Conservation (phyloP, 2,329 filamentous ascomycete genomes). For the Colletotrichum sp. region DNA sequence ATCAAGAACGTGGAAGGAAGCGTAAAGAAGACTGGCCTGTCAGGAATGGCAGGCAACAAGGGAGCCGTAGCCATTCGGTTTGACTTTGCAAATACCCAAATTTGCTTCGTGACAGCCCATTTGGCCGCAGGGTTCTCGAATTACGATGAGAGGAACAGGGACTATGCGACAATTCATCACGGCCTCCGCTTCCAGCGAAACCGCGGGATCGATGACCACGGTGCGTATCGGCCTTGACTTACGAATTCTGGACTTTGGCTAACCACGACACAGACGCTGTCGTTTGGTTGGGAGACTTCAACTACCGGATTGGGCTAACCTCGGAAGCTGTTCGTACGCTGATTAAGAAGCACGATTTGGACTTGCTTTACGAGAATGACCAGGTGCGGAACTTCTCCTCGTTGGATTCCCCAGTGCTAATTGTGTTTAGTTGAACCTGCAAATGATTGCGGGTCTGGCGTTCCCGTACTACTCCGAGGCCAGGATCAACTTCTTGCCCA, state of each 20-base stretch:
- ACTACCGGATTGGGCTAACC: slow-evolving; percentile 89
- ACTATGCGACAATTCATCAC: slow-evolving; percentile 87
- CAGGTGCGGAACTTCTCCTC: slow-evolving; percentile 59
- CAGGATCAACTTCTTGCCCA: slow-evolving; percentile 86
- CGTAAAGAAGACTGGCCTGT: slow-evolving; percentile 93
- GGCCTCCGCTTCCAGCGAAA: slow-evolving; percentile 92
- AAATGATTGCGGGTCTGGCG: slow-evolving; percentile 91
- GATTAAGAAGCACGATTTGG: slow-evolving; percentile 75
- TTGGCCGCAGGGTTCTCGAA: slow-evolving; percentile 95
- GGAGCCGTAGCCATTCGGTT: slow-evolving; percentile 96
- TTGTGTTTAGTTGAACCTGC: slow-evolving; percentile 74
- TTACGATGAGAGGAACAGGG: slow-evolving; percentile 93
- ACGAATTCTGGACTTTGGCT: neutral
- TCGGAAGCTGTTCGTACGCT: slow-evolving; percentile 79
- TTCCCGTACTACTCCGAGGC: slow-evolving; percentile 95
- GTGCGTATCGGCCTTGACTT: slow-evolving; percentile 39
- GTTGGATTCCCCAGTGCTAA: neutral
- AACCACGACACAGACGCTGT: slow-evolving; percentile 61
- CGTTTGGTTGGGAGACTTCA: slow-evolving; percentile 97
- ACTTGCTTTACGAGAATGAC: slow-evolving; percentile 87
- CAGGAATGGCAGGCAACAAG: slow-evolving; percentile 97
- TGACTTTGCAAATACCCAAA: slow-evolving; percentile 89
- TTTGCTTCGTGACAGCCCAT: slow-evolving; percentile 97
- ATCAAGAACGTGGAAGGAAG: slow-evolving; percentile 98
- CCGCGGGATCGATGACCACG: slow-evolving; percentile 89